Conservation (phyloP, 2,329 filamentous ascomycete genomes). For the Aureobasidium mangrovei region DNA sequence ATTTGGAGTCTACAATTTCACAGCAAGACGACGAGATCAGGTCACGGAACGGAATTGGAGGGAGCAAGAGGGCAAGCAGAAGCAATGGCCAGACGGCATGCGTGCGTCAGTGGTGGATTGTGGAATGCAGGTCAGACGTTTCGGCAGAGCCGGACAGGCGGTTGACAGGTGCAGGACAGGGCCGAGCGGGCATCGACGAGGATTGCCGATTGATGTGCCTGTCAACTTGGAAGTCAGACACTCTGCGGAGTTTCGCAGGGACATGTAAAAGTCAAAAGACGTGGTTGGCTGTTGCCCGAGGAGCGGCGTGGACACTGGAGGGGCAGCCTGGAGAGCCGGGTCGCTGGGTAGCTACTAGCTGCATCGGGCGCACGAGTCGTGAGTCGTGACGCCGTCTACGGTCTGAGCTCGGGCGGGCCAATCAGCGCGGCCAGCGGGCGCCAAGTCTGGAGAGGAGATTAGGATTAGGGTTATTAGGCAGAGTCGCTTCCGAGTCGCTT, state of each 20-base stretch:
- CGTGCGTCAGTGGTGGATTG: not conserved
- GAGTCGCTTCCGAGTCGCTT: no score
- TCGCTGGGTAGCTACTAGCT: not conserved
- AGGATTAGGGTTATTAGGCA: no score
- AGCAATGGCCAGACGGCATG: no score
- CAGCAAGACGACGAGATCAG: not conserved
- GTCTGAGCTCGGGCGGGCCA: no score
- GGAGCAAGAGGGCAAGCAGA: no score
- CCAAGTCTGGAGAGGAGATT: no score
- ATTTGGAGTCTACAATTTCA: not conserved
- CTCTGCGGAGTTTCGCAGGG: not conserved
- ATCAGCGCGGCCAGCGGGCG: no score
- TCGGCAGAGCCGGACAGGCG: not conserved
- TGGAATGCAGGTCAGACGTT: not conserved
- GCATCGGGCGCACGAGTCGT: constrained; percentile 2
- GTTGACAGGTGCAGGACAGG: constrained; percentile 1
- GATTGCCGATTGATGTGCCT: not conserved
- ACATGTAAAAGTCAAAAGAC: not conserved
- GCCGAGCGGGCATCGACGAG: constrained; percentile 5
- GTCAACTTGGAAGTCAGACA: not conserved
- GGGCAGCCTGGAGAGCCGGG: no score
- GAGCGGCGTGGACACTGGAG: not conserved
- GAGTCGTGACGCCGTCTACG: not conserved
- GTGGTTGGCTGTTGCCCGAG: not conserved
- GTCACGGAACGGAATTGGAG: no score